These are phyloP conservation scores for Sarocladium kiliense DNA, from an alignment of 2,329 filamentous ascomycete species.

Conservation along the genomic window DNA sequence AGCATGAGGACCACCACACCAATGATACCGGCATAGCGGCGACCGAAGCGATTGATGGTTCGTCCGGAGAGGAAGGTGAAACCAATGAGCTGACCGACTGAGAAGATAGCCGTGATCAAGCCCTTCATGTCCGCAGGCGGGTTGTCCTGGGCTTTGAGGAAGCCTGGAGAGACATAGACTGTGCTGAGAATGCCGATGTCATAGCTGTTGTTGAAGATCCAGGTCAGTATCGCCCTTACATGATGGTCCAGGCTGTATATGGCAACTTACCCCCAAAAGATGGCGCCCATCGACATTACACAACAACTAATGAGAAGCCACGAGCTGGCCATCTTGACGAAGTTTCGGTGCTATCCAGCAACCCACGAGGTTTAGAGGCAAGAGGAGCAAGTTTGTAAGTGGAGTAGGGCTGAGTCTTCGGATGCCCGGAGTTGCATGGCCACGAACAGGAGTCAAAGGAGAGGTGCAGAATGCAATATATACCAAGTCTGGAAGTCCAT, in stretches of 20 bases:
- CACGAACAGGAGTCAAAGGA: not conserved
- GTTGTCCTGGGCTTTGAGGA: conserved; percentile 16
- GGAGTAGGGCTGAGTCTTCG: not conserved
- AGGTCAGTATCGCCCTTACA: not conserved
- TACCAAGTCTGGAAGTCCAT: not conserved
- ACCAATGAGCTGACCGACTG: conserved; percentile 17
- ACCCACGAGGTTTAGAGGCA: not conserved
- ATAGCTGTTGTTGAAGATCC: conserved; percentile 10
- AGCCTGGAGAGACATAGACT: conserved; percentile 16
- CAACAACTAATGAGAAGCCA: conserved; percentile 14
- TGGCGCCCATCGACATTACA: conserved; percentile 15
- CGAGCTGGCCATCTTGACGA: conserved; percentile 10
- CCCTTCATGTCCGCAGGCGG: conserved; percentile 13
- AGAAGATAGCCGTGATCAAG: conserved; percentile 17
- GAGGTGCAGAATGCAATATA: not conserved
- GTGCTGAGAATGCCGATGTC: conserved; percentile 21
- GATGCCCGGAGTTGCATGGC: not conserved
- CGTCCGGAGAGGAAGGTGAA: conserved; percentile 14
- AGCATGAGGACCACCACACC: conserved; percentile 14
- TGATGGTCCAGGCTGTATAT: not conserved
- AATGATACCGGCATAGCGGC: conserved; percentile 15
- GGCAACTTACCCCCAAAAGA: conserved; percentile 15
- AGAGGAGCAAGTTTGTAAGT: too few relatives aligned
- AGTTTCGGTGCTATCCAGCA: not conserved
- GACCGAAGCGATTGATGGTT: conserved; percentile 15